Conservation (phyloP, 2,329 filamentous ascomycete genomes). For the Erysiphe pulchra region DNA sequence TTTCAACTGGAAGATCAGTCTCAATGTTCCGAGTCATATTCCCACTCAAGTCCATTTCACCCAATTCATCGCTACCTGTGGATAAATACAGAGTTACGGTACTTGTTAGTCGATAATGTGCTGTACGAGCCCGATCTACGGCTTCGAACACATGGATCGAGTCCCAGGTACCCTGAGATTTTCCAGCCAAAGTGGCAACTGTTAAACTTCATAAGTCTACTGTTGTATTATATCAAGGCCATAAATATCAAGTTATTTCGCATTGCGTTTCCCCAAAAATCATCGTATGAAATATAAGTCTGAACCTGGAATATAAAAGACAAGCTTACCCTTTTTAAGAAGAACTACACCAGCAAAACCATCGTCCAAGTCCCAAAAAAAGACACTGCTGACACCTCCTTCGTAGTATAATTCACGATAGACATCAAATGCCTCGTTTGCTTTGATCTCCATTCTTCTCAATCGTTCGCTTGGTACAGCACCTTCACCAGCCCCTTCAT, state of each 20-base stretch:
- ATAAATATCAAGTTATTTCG: background rate
- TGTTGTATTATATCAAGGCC: too few relatives aligned
- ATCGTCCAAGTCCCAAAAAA: slow-evolving; percentile 96
- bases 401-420: slow-evolving; percentile 95
- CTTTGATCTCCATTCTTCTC: slow-evolving; percentile 75
- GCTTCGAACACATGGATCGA: slow-evolving; percentile 98
- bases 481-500: slow-evolving; percentile 43
- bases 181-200: slow-evolving; percentile 41
- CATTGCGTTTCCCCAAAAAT: background rate
- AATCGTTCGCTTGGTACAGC: slow-evolving; percentile 77
- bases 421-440: slow-evolving; percentile 90
- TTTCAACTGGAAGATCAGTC: slow-evolving; percentile 68
- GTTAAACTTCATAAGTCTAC: background rate
- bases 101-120: slow-evolving; percentile 92
- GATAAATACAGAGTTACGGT: slow-evolving; percentile 85
- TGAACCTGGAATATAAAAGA: background rate
- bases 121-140: slow-evolving; percentile 69
- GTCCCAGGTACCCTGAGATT: slow-evolving; percentile 71
- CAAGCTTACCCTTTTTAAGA: slow-evolving; percentile 60
- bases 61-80: slow-evolving; percentile 38
- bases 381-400: slow-evolving; percentile 84
- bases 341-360: slow-evolving; percentile 91
- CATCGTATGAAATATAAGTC: background rate
- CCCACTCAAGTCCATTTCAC: slow-evolving; percentile 74
- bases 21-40: slow-evolving; percentile 98